Base-by-base conservation (phyloP, 805 yeast species). In the Cephaloascus albidus region DNA sequence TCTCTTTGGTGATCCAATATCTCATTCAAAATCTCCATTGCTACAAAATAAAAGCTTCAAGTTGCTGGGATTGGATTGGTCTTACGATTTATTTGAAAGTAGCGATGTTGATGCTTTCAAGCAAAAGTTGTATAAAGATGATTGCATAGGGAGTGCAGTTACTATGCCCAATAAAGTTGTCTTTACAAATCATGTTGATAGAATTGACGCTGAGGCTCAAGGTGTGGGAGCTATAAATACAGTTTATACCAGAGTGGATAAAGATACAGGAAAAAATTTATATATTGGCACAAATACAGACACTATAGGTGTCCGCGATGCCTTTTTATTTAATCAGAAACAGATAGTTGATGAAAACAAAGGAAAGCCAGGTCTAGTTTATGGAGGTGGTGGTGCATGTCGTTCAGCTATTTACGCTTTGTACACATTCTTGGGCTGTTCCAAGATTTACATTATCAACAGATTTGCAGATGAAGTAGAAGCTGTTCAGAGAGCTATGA, bases 351-450 rank as follows among this genome's bases (percentile, higher is more conserved):
- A 38, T 33, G 31, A 31, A 15, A 20, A n/a, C 10, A 27, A 35
- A 4, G 43, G 43, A 4, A 42, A 36, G n/a, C 53, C 59, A 1
- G 63, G 62, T 6, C 43, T 59, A 42, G 61, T 59, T 1, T 59
- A 57, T 38, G 62, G 64, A 4, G 63, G 63, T 4, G 64, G 64
- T 10, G 64, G 64, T 10, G 63, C 64, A 12, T 54, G 59, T 33
- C 46, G 63, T 23, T 54, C 60, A 6, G 63, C 63, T 2, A 55
- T 58, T 4, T 58, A 50, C 36, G 58, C 62, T 3, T 49, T 59
- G 36, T 41, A 52, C 30, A 39, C 49, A 35, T 54, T 45, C 35
- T 46, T 58, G 41, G 52, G 49, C 6, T 57, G 64, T 38, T 27
- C 50, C 28, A 44, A 41, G 18, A 46, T 59, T 14, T 59, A 59